Percentiles rank a stretch among this genome's conserved stretches.
Evolutionary conservation across 169 alveolate species (phyloP).

Genomic region (Cryptosporidium ryanae): DNA sequence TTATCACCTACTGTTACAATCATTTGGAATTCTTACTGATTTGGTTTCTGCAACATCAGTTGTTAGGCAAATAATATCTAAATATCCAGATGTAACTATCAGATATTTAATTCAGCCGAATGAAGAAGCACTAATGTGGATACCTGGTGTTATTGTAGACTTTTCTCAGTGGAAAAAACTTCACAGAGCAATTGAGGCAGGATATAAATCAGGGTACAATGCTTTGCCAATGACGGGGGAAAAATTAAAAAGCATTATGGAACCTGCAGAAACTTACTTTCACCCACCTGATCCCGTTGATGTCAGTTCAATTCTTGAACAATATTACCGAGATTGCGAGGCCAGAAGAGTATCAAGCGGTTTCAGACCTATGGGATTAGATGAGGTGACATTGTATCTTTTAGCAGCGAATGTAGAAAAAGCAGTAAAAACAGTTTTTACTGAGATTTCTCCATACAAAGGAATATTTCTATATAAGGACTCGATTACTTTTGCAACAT

Average conservation of each 20-base stretch:
- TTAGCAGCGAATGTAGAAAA: slow-evolving; percentile 63
- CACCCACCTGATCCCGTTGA: slow-evolving; percentile 73
- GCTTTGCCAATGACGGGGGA: slow-evolving; percentile 68
- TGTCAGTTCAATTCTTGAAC: slow-evolving; percentile 61
- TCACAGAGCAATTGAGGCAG: slow-evolving; percentile 70
- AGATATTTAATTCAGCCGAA: slow-evolving; percentile 70
- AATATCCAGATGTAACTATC: slow-evolving; percentile 70
- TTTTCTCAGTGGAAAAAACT: slow-evolving; percentile 72
- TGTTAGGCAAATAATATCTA: slow-evolving; percentile 59
- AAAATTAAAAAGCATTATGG: slow-evolving; percentile 32
- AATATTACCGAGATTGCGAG: slow-evolving; percentile 67
- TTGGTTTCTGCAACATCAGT: slow-evolving; percentile 71
- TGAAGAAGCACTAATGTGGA: slow-evolving; percentile 74
- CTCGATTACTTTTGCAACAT: slow-evolving; percentile 59
- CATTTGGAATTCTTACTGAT: slow-evolving; percentile 61
- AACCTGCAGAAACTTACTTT: slow-evolving; percentile 60
- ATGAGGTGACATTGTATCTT: slow-evolving; percentile 56
- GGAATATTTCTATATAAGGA: slow-evolving; percentile 47
- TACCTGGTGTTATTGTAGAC: slow-evolving; percentile 62
- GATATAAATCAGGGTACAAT: slow-evolving; percentile 60
- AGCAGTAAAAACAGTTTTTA: slow-evolving; percentile 55
- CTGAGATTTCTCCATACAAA: slow-evolving; percentile 63
- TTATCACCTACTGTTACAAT: slow-evolving; percentile 45
- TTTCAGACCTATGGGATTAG: slow-evolving; percentile 69
- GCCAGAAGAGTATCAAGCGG: slow-evolving; percentile 70